A percentile compares a stretch with the other conserved stretches of the same genome.
Evolutionary conservation across 2,329 filamentous ascomycete genomes (phyloP).

Genomic region (Trichoderma asperellum): DNA sequence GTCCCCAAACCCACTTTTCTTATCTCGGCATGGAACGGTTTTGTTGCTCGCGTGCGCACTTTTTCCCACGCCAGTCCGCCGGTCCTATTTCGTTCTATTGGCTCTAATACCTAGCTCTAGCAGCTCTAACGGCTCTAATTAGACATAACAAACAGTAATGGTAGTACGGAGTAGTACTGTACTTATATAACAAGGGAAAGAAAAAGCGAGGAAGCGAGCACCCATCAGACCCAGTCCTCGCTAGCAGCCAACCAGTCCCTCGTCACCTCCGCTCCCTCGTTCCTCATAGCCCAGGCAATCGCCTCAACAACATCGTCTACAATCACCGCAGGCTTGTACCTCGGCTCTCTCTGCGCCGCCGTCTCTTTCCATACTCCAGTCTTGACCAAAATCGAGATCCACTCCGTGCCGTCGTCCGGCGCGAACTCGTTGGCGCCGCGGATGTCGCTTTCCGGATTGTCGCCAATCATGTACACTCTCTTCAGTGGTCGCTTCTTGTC

Average conservation of each 20-base stretch:
- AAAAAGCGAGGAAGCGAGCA: neutral
- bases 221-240: conserved; percentile 10
- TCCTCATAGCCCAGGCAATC: conserved; percentile 74
- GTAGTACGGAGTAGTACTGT: too few species aligned
- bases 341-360: conserved; percentile 52
- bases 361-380: conserved; percentile 72
- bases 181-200: neutral
- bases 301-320: conserved; percentile 76
- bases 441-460: conserved; percentile 90
- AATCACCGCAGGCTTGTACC: conserved; percentile 65
- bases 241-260: conserved; percentile 37
- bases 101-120: neutral
- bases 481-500: conserved; percentile 64
- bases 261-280: conserved; percentile 50
- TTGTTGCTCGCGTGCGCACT: conserved; percentile 19
- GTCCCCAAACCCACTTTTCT: neutral
- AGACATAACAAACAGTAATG: neutral
- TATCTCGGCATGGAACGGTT: neutral
- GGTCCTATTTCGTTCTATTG: conserved; percentile 2
- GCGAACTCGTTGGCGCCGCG: conserved; percentile 78
- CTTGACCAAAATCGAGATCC: conserved; percentile 76
- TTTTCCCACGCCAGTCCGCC: neutral
- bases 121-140: neutral
- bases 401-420: conserved; percentile 69
- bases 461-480: conserved; percentile 91